phyloP scores from a whole-genome alignment of 345 rosid species.

The Laguncularia racemosa region DNA sequence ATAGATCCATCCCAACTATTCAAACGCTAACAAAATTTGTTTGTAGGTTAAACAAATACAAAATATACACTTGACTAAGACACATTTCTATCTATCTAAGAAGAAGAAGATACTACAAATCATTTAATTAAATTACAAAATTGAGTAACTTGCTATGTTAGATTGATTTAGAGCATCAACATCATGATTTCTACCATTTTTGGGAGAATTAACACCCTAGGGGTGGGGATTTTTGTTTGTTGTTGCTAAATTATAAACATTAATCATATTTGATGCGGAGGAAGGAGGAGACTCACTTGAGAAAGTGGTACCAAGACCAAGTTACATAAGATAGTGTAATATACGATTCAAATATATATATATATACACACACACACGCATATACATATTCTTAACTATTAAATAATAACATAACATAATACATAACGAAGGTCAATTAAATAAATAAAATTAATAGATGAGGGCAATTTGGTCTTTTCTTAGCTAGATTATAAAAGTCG shows the following conservation, averaged over 20 bases:
- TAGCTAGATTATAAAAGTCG: too few species aligned
- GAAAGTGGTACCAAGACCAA: slow-evolving; percentile 5
- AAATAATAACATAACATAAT: too few species aligned
- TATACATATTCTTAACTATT: too few species aligned
- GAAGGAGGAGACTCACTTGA: slow-evolving; percentile 98
- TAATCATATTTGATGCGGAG: slow-evolving; percentile 93
- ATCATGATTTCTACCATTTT: slow-evolving; percentile 57
- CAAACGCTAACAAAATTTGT: too few species aligned
- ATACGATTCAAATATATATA: too few species aligned
- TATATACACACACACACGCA: too few species aligned
- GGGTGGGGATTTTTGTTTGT: slow-evolving; percentile 52
- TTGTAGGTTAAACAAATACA: background rate
- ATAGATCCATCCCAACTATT: too few species aligned
- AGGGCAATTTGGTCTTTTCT: too few species aligned
- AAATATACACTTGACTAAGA: background rate
- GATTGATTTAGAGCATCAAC: slow-evolving; percentile 62
- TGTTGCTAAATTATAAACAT: slow-evolving; percentile 66
- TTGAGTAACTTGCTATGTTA: slow-evolving; percentile 52
- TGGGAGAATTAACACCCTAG: slow-evolving; percentile 69
- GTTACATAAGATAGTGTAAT: slow-evolving; percentile 7
- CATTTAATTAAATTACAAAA: slow-evolving; percentile 55
- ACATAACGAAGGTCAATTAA: too few species aligned
- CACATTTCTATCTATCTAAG: background rate
- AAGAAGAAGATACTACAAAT: background rate
- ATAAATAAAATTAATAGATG: too few species aligned